phyloP scores from a whole-genome alignment of 352 stramenopile genomes.

The Phytophthora podocarpi region DNA sequence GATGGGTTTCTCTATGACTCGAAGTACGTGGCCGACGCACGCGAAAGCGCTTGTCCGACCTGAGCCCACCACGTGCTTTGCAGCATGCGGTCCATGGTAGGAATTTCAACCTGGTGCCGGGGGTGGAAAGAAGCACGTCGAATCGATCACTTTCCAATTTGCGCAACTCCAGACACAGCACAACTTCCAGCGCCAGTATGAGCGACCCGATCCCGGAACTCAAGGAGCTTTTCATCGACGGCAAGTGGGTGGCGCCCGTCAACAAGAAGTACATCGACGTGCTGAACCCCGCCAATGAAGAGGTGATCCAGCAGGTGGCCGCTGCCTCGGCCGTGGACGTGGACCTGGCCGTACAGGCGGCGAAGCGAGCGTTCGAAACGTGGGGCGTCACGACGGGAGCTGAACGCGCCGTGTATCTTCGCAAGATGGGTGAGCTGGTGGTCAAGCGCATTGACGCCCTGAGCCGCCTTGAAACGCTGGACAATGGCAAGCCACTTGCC shows the following conservation, averaged over 20 bases:
- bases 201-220: background rate
- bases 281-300: slow-evolving; percentile 61
- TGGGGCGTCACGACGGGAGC: slow-evolving; percentile 54
- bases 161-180: background rate
- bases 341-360: slow-evolving; percentile 53
- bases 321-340: slow-evolving; percentile 48
- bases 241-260: slow-evolving; percentile 54
- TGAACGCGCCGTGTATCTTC: slow-evolving; percentile 37
- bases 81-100: background rate
- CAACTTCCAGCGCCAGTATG: background rate
- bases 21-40: slow-evolving; percentile 6
- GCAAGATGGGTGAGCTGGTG: slow-evolving; percentile 25
- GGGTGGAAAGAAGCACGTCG: background rate
- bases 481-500: slow-evolving; percentile 66
- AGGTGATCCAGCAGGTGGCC: slow-evolving; percentile 60
- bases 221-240: slow-evolving; percentile 15
- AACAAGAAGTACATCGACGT: slow-evolving; percentile 29
- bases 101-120: background rate
- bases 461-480: slow-evolving; percentile 64
- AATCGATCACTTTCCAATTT: slow-evolving; percentile 18
- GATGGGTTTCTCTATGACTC: background rate
- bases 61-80: slow-evolving; percentile 3
- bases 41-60: slow-evolving; percentile 15
- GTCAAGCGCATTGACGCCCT: slow-evolving; percentile 33
- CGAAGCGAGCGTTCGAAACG: slow-evolving; percentile 44